phyloP scores from a whole-genome alignment of 768 basidiomycete genomes.

The Candolleomyces aberdarensis region DNA sequence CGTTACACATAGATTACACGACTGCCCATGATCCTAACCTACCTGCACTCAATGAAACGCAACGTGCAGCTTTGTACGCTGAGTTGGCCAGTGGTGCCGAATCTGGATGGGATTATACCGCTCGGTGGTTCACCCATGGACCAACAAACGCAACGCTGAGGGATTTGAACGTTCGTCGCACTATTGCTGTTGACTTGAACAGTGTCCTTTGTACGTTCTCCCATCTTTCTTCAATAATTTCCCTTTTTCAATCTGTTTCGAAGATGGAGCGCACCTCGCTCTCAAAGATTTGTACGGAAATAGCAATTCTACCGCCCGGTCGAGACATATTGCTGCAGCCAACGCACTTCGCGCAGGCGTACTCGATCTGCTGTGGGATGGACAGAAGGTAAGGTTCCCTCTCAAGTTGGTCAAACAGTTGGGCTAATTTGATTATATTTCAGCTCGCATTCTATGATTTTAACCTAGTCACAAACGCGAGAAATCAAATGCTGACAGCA shows the following conservation, averaged over 20 bases:
- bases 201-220: constrained; percentile 71
- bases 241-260: not conserved
- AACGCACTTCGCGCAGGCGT: constrained; percentile 61
- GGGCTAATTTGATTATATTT: not conserved
- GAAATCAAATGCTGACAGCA: constrained; percentile 61
- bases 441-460: constrained; percentile 90
- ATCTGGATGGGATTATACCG: constrained; percentile 57
- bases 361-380: constrained; percentile 86
- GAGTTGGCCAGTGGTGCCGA: constrained; percentile 91
- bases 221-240: not conserved
- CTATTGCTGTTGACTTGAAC: constrained; percentile 77
- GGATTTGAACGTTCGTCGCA: constrained; percentile 65
- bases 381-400: constrained; percentile 42
- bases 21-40: constrained; percentile 69
- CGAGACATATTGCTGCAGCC: constrained; percentile 55
- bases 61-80: constrained; percentile 68
- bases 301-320: constrained; percentile 40
- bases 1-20: constrained; percentile 54
- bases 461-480: constrained; percentile 65
- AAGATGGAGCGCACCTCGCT: constrained; percentile 64
- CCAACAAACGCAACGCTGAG: constrained; percentile 51
- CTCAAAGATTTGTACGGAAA: constrained; percentile 58
- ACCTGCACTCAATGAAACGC: constrained; percentile 55
- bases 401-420: not conserved
- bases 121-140: constrained; percentile 42